Base-by-base conservation (phyloP, 2,329 filamentous ascomycete genomes). In the Waltergamsia citrina region DNA sequence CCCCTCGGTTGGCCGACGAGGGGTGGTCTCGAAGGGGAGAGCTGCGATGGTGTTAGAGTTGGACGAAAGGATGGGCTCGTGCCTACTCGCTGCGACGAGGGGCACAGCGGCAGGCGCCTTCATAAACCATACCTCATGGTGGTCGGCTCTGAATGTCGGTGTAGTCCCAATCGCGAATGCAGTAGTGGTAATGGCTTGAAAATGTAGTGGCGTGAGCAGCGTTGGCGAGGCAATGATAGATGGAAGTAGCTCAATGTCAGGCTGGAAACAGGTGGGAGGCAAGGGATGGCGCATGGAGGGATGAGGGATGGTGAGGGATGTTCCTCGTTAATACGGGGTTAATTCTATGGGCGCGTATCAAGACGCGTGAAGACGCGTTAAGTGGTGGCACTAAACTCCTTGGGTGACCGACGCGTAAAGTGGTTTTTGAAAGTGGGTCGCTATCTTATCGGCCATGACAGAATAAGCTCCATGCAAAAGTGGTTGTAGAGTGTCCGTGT, bases 21-120 rank as follows among this genome's bases (percentile, higher is more conserved):
- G 84, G 81, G 61, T 79, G 86, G 47, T 78, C 71, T 58, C 81
- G 79, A 40, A 93, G 71, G 54, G 88, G 87, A 56, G 86, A 93
- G 67, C 85, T 93, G 52, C 17, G 32, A 29, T 21, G 5, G 10
- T 16, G 42, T 48, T 26, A 22, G 21, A 14, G n/a, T 24, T 11
- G 22, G 14, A 11, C 7, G 12, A 29, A 18, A 9, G 19, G 30
- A 21, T 18, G 24, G 23, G 24, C 15, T 19, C 10, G 23, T 25
- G 23, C 9, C n/a, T n/a, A n/a, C n/a, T n/a, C n/a, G n/a, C 30
- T 22, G 18, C 6, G 19, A 11, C 30, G 27, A 14, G 19, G 25
- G 25, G 6, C 12, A 14, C 6, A 27, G 25, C 7, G 6, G 25
- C 29, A 30, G 17, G 29, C 16, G 15, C n/a, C n/a, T n/a, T n/a